phyloP scores from a whole-genome alignment of 2,329 filamentous ascomycete species.

The Penicillium crustosum region DNA sequence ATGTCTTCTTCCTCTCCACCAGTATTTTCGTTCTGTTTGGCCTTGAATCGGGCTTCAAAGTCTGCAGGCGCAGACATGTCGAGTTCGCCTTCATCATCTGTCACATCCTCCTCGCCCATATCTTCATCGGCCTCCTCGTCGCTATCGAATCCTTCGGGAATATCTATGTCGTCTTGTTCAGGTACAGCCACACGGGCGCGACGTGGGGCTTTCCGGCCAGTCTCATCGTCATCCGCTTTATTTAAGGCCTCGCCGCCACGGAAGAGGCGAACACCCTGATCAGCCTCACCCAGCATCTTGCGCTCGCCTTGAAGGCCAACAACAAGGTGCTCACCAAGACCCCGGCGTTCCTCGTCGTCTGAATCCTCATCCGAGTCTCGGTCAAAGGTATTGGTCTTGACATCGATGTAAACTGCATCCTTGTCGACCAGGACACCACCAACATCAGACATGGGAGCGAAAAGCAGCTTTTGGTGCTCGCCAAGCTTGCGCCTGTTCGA shows the following conservation, averaged over 20 bases:
- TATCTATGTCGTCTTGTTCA: constrained; percentile 52
- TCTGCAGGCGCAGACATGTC: constrained; percentile 44
- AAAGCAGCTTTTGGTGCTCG: constrained; percentile 94
- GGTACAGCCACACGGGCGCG: constrained; percentile 54
- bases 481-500: constrained; percentile 76
- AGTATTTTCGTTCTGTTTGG: constrained; percentile 54
- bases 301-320: constrained; percentile 83
- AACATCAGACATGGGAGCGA: constrained; percentile 97
- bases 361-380: constrained; percentile 62
- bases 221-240: constrained; percentile 56
- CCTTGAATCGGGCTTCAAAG: constrained; percentile 45
- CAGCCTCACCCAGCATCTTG: constrained; percentile 75
- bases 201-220: constrained; percentile 55
- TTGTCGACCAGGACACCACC: constrained; percentile 95
- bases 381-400: constrained; percentile 71
- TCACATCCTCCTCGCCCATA: constrained; percentile 49
- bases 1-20: constrained; percentile 65
- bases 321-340: constrained; percentile 94
- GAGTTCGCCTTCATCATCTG: constrained; percentile 37
- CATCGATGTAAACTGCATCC: constrained; percentile 87
- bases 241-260: constrained; percentile 69
- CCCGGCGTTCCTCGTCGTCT: constrained; percentile 64
- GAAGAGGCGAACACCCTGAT: constrained; percentile 83
- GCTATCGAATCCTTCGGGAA: constrained; percentile 57
- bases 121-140: constrained; percentile 55